These are phyloP conservation scores for Ceratobasidium sp. DNA, from an alignment of 1,284 basidiomycete genomes.

Conservation along the genomic window DNA sequence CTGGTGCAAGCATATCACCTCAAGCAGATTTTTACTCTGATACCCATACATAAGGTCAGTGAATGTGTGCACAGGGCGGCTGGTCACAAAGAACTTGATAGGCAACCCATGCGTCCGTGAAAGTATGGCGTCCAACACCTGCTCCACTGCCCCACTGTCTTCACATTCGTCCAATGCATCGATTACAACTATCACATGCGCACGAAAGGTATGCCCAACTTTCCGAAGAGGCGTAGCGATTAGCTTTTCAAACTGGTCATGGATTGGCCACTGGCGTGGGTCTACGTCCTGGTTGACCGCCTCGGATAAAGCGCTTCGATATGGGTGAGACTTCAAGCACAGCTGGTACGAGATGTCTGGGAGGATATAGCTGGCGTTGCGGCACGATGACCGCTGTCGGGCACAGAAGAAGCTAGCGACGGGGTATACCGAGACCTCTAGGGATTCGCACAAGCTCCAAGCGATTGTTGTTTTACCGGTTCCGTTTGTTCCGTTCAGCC, in stretches of 20 bases:
- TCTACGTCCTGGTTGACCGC: neutral
- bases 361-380: neutral
- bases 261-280: neutral
- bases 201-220: neutral
- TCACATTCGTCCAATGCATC: too few species aligned
- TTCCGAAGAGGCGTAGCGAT: neutral
- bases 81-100: too few species aligned
- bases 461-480: neutral
- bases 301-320: neutral
- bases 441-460: neutral
- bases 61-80: too few species aligned
- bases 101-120: too few species aligned
- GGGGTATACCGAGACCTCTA: neutral
- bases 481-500: neutral
- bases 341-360: neutral
- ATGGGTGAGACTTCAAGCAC: neutral
- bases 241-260: neutral
- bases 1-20: too few species aligned
- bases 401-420: constrained; percentile 11
- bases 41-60: too few species aligned
- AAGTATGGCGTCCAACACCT: too few species aligned
- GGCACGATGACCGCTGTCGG: neutral
- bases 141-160: too few species aligned
- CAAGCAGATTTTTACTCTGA: too few species aligned
- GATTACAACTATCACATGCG: too few species aligned